Evolutionary conservation across 106 monocot genomes (phyloP), one percentile per base, ranked within the genome.

Genomic region (Dendrobium chrysotoxum): DNA sequence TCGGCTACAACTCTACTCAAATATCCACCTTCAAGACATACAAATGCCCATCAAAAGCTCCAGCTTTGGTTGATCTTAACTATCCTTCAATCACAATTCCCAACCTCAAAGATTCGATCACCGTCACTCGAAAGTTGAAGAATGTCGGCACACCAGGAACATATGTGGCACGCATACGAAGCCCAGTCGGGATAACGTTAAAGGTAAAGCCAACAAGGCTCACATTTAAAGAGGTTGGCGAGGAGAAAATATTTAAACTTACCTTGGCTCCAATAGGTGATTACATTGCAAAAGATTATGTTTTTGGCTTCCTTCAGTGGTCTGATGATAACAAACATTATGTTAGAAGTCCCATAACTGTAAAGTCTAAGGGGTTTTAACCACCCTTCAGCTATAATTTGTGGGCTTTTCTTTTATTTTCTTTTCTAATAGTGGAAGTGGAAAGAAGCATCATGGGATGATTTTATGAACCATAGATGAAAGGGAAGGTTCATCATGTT

Each of bases 141-240:
- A 95, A 95, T 45, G 92, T 95, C 0, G 95, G 92, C 16, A 16
- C 75, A 0, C 88, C 90, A 0, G 89, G 90, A 35, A 86, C 81
- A 0, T 95, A 92, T 42, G 79, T 0, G 0, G 87, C 41, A 0
- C 75, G 75, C 11, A 81, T 90, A n/a, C 53, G 17, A 2, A 46
- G 70, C 5, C 92, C 89, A 0, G 40, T 9, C 0, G 90, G 87
- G 15, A 28, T 95, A n/a, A 57, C 78, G 6, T 87, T 91, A 10
- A 46, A 65, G 8, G 90, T 92, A 77, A 44, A 16, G 38, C 92
- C 95, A 0, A 18, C 7, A 13, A 73, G 9, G 10, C 80, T 92
- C 39, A 73, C 61, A 26, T 91, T 93, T 72, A 41, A 58, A 61
- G 80, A 78, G 81, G 4, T 73, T 11, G 89, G 86, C 7, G 87